Evolutionary conservation across 2,329 filamentous ascomycete species (phyloP).

Genomic region (Colletotrichum sp.): DNA sequence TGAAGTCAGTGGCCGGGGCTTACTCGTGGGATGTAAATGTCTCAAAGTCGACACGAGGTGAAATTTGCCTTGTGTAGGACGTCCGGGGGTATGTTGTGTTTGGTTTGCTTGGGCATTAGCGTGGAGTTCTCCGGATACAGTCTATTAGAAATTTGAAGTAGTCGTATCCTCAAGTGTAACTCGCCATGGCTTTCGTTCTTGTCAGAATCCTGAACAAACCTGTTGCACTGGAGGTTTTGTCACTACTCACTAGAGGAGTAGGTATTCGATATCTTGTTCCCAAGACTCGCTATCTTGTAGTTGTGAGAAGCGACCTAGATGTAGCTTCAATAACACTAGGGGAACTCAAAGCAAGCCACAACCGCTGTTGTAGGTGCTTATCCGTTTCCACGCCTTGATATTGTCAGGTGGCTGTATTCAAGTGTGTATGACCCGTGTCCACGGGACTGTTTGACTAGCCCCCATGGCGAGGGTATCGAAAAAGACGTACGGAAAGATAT

Average conservation of each 20-base stretch:
- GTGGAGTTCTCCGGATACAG: neutral
- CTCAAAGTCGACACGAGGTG: neutral
- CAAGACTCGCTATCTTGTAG: neutral
- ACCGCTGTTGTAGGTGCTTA: neutral
- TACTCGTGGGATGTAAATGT: neutral
- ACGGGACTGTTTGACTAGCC: fast-evolving
- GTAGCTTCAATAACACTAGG: neutral
- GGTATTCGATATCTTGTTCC: neutral
- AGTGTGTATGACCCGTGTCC: neutral
- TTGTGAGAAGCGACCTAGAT: neutral
- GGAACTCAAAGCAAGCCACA: neutral
- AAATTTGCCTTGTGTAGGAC: neutral
- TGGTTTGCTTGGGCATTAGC: neutral
- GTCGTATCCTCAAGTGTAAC: neutral
- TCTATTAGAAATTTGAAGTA: neutral
- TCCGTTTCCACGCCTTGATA: neutral
- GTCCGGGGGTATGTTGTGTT: neutral
- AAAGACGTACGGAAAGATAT: neutral
- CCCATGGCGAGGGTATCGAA: neutral
- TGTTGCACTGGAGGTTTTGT: fast-evolving
- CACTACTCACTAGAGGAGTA: neutral
- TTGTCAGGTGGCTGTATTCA: neutral
- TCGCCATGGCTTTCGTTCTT: neutral
- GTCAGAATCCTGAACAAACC: neutral
- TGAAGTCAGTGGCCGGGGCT: neutral